Evolutionary conservation across 345 rosid species (phyloP).

Genomic region (Dovyalis caffra): DNA sequence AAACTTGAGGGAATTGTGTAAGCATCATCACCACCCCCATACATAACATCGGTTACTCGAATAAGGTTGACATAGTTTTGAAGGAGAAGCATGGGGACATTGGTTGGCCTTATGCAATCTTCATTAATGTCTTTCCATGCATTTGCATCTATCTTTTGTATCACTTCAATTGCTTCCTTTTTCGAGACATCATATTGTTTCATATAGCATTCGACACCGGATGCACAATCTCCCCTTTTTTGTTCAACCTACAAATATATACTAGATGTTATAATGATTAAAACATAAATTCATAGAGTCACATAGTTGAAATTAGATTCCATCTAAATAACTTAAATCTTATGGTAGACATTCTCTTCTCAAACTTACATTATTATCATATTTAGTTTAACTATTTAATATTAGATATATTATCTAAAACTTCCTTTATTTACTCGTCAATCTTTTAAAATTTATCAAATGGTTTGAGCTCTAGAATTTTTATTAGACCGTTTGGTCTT

Average conservation of each 20-base stretch:
- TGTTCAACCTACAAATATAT: not conserved
- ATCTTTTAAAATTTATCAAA: too few relatives aligned
- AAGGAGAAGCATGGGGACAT: not conserved
- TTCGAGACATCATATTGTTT: too few relatives aligned
- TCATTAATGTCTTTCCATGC: slow-evolving; percentile 8
- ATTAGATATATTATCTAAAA: too few relatives aligned
- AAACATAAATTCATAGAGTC: not conserved
- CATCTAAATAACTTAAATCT: too few relatives aligned
- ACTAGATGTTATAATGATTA: not conserved
- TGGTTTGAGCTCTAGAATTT: too few relatives aligned
- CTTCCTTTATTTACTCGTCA: too few relatives aligned
- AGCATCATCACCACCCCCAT: not conserved
- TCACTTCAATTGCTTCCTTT: not conserved
- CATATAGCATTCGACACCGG: not conserved
- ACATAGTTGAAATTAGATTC: too few relatives aligned
- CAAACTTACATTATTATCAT: too few relatives aligned
- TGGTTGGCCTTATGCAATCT: not conserved
- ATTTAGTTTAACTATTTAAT: too few relatives aligned
- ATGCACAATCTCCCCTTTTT: not conserved
- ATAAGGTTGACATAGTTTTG: not conserved
- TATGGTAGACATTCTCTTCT: too few relatives aligned
- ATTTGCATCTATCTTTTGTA: not conserved
- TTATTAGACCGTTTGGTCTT: too few relatives aligned
- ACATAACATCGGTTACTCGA: not conserved
- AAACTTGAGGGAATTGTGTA: not conserved